Conservation (phyloP, 75 land plant species). For the Pinus tabuliformis region DNA sequence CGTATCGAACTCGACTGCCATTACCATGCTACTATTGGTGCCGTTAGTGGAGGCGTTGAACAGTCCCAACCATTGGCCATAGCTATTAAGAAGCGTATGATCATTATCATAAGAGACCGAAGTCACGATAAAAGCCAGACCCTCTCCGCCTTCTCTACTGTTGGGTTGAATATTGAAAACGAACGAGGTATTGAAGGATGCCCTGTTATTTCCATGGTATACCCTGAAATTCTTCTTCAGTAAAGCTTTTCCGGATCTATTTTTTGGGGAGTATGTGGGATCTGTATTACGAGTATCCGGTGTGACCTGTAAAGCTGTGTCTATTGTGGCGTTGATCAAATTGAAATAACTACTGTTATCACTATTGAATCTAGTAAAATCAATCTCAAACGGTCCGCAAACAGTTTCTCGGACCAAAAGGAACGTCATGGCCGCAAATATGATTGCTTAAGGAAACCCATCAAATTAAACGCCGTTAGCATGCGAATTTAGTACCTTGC, state of each 20-base stretch:
- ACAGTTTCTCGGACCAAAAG: too few relatives aligned
- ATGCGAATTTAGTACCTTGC: too few relatives aligned
- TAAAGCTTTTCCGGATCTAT: not conserved
- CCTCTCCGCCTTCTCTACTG: slow-evolving; percentile 32
- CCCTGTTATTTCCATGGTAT: not conserved
- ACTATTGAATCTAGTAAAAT: too few relatives aligned
- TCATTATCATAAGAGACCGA: not conserved
- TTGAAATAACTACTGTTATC: too few relatives aligned
- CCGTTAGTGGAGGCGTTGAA: slow-evolving; percentile 48
- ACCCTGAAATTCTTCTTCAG: not conserved
- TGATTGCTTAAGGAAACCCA: too few relatives aligned
- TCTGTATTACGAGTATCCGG: not conserved
- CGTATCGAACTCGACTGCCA: slow-evolving; percentile 22
- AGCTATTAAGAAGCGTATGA: slow-evolving; percentile 23
- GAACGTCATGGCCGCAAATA: too few relatives aligned
- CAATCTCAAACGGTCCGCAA: too few relatives aligned
- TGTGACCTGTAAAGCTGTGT: not conserved
- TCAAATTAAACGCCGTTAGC: too few relatives aligned
- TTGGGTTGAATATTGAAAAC: not conserved
- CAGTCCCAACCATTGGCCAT: slow-evolving; percentile 57
- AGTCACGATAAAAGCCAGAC: slow-evolving; percentile 50
- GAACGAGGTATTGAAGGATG: slow-evolving; percentile 49
- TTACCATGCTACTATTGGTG: slow-evolving; percentile 16
- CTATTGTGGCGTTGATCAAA: not conserved
- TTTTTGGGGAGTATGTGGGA: not conserved